Evolutionary conservation across 495 filamentous ascomycete species (phyloP), one percentile per base, ranked within the genome.

Genomic region (Podospora anserina): DNA sequence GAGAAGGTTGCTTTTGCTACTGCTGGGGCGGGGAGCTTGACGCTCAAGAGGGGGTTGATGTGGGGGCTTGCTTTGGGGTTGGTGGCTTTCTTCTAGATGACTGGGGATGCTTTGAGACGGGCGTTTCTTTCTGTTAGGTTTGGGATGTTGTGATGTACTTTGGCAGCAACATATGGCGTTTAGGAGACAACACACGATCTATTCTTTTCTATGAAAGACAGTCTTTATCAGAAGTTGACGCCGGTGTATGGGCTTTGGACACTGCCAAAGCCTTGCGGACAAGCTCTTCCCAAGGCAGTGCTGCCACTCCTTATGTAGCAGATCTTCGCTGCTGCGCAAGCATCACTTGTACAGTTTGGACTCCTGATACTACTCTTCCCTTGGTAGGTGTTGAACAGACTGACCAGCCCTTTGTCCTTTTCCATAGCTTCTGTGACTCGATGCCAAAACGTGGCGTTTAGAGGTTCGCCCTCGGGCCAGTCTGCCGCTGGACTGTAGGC

Each of bases 271-370:
- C 85, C 84, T 67, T 83, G 82, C 9, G 82, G 78, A 74, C 87
- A 88, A 57, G 74, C 68, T 63, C 71, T 75, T 1, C 85, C 86
- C 67, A 88, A 69, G 4, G 83, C 81, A 27, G 76, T 79, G 74
- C 83, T 86, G 0, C 85, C 86, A 77, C 81, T 84, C 7, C 86
- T 74, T 78, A 88, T 88, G 68, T 88, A 88, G 64, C 87, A 89
- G 19, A 89, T 77, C 78, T 88, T 88, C 2, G 86, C 85, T 57
- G 70, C 64, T 20, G 80, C 78, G 70, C 87, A 89, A 16, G 74
- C 82, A 0, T 66, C 71, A 54, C 75, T 86, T 16, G 80, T 82
- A 66, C 87, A 89, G 23, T 80, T 80, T 0, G 85, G 85, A 18
- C 80, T 84, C 71, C 76, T 76, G 3, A 84, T 75, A 61, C 83